Evolutionary conservation across 768 basidiomycete genomes (phyloP).

Genomic region (Xerocomus brunneocitrinus): DNA sequence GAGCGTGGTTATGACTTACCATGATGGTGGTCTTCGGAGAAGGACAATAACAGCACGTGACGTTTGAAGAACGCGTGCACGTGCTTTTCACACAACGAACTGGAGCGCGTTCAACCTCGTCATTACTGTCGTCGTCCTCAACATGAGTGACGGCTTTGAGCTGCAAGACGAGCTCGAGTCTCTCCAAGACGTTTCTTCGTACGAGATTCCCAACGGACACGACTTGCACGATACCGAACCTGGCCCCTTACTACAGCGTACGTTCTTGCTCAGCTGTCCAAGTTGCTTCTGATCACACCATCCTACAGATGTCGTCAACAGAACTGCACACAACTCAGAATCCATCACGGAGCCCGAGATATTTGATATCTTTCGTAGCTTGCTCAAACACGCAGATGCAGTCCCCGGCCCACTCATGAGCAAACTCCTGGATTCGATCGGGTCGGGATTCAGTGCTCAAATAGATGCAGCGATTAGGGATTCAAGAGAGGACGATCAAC

Average conservation of each 20-base stretch:
- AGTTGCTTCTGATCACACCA: slow-evolving; percentile 6
- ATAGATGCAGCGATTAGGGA: slow-evolving; percentile 69
- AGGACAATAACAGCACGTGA: background rate
- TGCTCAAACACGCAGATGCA: slow-evolving; percentile 69
- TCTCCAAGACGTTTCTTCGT: slow-evolving; percentile 54
- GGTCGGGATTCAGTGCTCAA: slow-evolving; percentile 69
- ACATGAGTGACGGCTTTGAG: slow-evolving; percentile 53
- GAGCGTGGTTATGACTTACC: slow-evolving; percentile 12
- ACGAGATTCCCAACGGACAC: slow-evolving; percentile 65
- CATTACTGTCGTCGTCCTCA: background rate
- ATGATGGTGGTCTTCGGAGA: slow-evolving; percentile 18
- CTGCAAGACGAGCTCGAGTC: slow-evolving; percentile 74
- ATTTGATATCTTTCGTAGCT: slow-evolving; percentile 77
- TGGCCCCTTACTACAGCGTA: slow-evolving; percentile 56
- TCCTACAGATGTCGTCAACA: slow-evolving; percentile 66
- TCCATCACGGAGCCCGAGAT: slow-evolving; percentile 59
- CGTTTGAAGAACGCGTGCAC: slow-evolving; percentile 18
- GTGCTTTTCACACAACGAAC: slow-evolving; percentile 13
- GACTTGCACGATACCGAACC: slow-evolving; percentile 57
- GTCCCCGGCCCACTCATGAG: slow-evolving; percentile 66
- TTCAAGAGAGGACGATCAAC: slow-evolving; percentile 63
- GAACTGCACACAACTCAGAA: slow-evolving; percentile 75
- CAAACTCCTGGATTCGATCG: slow-evolving; percentile 84
- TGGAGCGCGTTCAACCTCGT: slow-evolving; percentile 6
- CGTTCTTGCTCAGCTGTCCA: slow-evolving; percentile 12